These are phyloP conservation scores for Lophiotrema nucula DNA, from an alignment of 495 filamentous ascomycete species.

Conservation along the genomic window DNA sequence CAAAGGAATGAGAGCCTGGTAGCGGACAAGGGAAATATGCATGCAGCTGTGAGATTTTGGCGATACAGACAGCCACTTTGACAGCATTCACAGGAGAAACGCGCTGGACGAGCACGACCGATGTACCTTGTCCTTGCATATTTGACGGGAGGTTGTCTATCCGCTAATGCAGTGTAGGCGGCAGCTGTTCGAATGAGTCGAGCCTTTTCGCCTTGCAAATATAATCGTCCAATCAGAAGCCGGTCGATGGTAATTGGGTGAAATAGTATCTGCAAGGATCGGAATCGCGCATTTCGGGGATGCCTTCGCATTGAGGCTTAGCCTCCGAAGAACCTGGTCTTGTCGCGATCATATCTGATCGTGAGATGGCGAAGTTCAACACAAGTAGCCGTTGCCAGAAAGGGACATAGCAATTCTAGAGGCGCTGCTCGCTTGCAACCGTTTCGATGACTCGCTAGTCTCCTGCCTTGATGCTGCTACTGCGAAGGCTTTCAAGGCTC, in stretches of 20 bases:
- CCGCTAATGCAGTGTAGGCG: constrained; percentile 21
- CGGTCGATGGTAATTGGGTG: constrained; percentile 5
- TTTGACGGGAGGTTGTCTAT: constrained; percentile 4
- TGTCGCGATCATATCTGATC: constrained; percentile 16
- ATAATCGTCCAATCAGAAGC: constrained; percentile 15
- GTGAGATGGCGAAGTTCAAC: neutral
- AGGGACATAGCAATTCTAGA: too few relatives aligned
- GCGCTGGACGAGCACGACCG: constrained; percentile 16
- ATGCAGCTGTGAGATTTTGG: constrained; percentile 22
- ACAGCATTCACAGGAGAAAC: neutral
- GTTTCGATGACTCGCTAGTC: neutral
- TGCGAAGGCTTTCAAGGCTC: too few relatives aligned
- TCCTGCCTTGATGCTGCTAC: too few relatives aligned
- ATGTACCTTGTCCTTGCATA: constrained; percentile 6
- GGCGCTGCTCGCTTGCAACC: too few relatives aligned
- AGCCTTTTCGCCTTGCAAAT: constrained; percentile 3
- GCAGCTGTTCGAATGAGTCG: constrained; percentile 15
- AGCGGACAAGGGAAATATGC: constrained; percentile 10
- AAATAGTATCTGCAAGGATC: constrained; percentile 6
- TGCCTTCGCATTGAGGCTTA: constrained; percentile 9
- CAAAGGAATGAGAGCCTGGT: constrained; percentile 15
- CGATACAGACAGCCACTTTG: constrained; percentile 16
- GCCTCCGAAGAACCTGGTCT: constrained; percentile 1
- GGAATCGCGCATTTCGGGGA: constrained; percentile 3
- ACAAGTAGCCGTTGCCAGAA: neutral